These are phyloP conservation scores for Bacidia rubella DNA, from an alignment of 495 filamentous ascomycete genomes.

Conservation along the genomic window DNA sequence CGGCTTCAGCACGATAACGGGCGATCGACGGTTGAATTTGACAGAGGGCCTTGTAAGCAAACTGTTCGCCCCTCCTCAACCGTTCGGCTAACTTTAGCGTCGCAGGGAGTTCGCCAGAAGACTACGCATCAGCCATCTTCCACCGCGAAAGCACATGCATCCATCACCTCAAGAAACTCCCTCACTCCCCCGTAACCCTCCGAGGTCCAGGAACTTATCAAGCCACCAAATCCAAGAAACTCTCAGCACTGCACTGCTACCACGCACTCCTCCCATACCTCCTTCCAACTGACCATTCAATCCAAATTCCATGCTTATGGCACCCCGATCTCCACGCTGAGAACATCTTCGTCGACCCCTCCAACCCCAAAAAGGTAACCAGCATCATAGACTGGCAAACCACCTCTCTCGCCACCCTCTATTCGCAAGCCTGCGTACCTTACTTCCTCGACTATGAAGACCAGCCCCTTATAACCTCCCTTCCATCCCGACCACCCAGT, in stretches of 20 bases:
- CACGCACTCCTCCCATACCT: constrained; percentile 19
- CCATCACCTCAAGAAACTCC: constrained; percentile 16
- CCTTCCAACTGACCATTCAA: constrained; percentile 18
- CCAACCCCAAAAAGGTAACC: constrained; percentile 20
- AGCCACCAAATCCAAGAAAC: constrained; percentile 19
- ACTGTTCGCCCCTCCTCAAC: not conserved
- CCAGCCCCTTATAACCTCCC: constrained; percentile 21
- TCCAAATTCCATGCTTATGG: constrained; percentile 22
- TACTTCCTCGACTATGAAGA: constrained; percentile 23
- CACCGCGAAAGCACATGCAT: constrained; percentile 22
- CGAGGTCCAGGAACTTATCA: constrained; percentile 23
- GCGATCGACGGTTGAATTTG: constrained; percentile 18
- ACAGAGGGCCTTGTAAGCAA: constrained; percentile 24
- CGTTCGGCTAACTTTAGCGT: too few species aligned
- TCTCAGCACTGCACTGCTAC: constrained; percentile 21
- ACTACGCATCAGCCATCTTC: constrained; percentile 20
- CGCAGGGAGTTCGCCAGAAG: constrained; percentile 18
- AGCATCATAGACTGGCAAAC: constrained; percentile 29
- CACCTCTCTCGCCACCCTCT: constrained; percentile 21
- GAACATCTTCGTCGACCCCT: constrained; percentile 27
- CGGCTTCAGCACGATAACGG: constrained; percentile 22
- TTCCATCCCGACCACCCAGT: constrained; percentile 16
- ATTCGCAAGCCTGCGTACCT: constrained; percentile 19
- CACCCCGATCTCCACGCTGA: constrained; percentile 27
- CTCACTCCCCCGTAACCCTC: constrained; percentile 20